Evolutionary conservation across 1,284 basidiomycete species (phyloP), one percentile per base, ranked within the genome.

Genomic region (Pholiota adiposa): DNA sequence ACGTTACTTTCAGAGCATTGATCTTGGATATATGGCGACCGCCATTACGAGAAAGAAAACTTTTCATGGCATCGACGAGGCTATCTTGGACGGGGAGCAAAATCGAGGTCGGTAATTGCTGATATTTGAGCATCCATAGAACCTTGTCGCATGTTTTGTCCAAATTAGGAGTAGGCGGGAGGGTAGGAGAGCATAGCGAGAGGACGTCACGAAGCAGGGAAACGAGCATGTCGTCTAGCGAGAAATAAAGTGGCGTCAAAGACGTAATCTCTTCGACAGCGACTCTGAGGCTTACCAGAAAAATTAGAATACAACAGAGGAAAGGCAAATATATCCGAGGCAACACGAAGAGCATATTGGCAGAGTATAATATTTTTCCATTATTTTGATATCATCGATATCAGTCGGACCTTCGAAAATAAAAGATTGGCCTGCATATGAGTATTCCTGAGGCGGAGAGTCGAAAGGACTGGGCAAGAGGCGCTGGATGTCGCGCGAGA

Each of bases 401-500:
- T 59, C 56, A 23, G 33, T 43, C 2, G 56, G 31, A 58, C 66
- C 53, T 69, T 66, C 52, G 62, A 61, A 48, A 61, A 53, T 18
- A 53, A 53, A 55, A 4, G 62, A 56, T 31, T 60, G 40, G 54
- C 50, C 48, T 11, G 40, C 50, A 19, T 50, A 43, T n/a, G 61
- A 56, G 19, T 64, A 55, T 14, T 55, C 2, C 23, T 41, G 50
- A 38, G 34, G 60, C 25, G 58, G 58, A 27, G 63, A 57, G 41
- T 65, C 63, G 27, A 76, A 70, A 23, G 79, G 75, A 51, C 78
- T 76, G n/a, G 73, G 53, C 46, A 82, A 69, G 36, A 77, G 75
- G 16, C 77, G 77, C 51, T 71, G 71, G 41, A 86, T 71, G 54
- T 87, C 85, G 38, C 85, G 76, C 46, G 71, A 73, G 29, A 88